Evolutionary conservation across 2,329 filamentous ascomycete genomes (phyloP).

Genomic region (Sarocladium kiliense): DNA sequence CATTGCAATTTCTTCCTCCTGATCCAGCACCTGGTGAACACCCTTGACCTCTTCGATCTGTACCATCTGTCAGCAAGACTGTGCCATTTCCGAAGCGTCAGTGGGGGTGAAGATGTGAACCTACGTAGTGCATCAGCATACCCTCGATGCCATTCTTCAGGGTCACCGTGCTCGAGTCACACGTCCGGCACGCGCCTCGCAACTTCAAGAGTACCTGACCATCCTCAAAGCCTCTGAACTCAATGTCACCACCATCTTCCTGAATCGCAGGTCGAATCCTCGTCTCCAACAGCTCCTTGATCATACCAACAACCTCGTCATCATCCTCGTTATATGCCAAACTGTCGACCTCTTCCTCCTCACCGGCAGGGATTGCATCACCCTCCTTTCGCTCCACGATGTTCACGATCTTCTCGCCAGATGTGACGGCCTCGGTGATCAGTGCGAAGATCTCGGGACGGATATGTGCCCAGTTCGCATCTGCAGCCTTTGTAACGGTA

Average conservation of each 20-base stretch:
- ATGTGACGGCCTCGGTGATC: conserved; percentile 87
- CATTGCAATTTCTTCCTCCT: conserved; percentile 84
- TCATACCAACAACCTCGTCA: conserved; percentile 93
- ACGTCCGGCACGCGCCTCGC: conserved; percentile 88
- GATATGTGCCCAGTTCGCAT: conserved; percentile 89
- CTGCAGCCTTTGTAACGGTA: conserved; percentile 85
- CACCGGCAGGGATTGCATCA: conserved; percentile 30
- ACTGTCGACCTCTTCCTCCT: conserved; percentile 56
- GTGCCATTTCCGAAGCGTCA: neutral
- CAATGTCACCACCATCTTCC: conserved; percentile 96
- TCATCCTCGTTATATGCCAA: conserved; percentile 85
- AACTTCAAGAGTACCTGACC: conserved; percentile 84
- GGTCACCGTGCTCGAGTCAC: conserved; percentile 94
- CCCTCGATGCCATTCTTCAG: conserved; percentile 97
- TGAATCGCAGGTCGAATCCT: conserved; percentile 93
- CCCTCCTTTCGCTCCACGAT: conserved; percentile 57
- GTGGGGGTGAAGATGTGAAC: conserved; percentile 29
- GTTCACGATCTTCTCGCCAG: conserved; percentile 76
- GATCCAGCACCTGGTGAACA: conserved; percentile 83
- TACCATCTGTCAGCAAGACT: neutral
- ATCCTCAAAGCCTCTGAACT: conserved; percentile 78
- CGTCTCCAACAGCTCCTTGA: conserved; percentile 95
- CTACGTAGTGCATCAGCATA: conserved; percentile 94
- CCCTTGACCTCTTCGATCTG: conserved; percentile 94
- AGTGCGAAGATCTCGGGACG: conserved; percentile 93